Evolutionary conservation across 2,329 filamentous ascomycete genomes (phyloP).

Genomic region (Paracoccidioides lutzii): DNA sequence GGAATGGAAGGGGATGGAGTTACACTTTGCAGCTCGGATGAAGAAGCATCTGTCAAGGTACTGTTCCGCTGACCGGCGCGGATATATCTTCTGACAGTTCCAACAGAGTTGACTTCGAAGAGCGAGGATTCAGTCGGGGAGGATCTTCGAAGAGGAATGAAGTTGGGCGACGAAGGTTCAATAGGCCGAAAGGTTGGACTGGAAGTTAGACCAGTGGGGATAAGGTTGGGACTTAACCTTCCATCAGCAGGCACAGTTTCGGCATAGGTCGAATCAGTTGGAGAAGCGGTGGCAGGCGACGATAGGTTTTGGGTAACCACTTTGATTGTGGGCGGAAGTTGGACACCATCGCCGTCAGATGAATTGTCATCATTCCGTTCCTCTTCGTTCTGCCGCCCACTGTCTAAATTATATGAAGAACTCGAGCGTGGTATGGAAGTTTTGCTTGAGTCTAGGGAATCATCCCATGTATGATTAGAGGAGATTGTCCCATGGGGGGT

Average conservation of each 20-base stretch:
- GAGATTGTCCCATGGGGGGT: constrained; percentile 5
- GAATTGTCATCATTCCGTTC: constrained; percentile 15
- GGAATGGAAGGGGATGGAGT: constrained; percentile 26
- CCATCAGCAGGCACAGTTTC: constrained; percentile 16
- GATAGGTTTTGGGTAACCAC: constrained; percentile 22
- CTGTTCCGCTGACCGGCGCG: constrained; percentile 24
- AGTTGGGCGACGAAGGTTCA: constrained; percentile 27
- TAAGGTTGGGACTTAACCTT: constrained; percentile 30
- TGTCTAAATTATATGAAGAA: constrained; percentile 2
- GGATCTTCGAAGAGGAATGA: constrained; percentile 20
- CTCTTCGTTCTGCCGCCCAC: constrained; percentile 8
- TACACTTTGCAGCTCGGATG: constrained; percentile 17
- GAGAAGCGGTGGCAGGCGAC: constrained; percentile 11
- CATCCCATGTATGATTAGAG: constrained; percentile 10
- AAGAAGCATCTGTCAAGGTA: constrained; percentile 17
- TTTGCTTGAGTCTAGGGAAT: constrained; percentile 10
- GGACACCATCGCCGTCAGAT: constrained; percentile 13
- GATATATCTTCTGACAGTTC: constrained; percentile 29
- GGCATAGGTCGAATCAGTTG: constrained; percentile 13
- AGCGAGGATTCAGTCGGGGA: constrained; percentile 25
- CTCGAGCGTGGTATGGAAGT: constrained; percentile 10
- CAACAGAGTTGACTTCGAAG: constrained; percentile 29
- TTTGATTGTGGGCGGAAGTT: constrained; percentile 27
- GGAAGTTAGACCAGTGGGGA: constrained; percentile 25
- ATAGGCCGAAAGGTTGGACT: constrained; percentile 30